Evolutionary conservation across 176 grass and related monocot species (phyloP), one percentile per base, ranked within the genome.

Genomic region (Coix lacrymajobi): DNA sequence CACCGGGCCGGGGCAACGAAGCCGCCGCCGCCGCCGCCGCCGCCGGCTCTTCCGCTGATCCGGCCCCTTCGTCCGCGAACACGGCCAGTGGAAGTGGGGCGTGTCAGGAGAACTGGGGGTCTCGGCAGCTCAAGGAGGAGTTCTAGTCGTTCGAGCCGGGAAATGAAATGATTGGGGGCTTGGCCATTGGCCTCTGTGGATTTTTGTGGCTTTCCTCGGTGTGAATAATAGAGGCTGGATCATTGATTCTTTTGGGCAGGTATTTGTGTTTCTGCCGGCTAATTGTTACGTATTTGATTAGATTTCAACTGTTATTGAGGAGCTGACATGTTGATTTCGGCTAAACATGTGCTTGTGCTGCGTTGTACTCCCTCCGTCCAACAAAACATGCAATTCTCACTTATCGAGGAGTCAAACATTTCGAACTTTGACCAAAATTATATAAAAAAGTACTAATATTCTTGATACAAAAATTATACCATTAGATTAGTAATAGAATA

Each of bases 181-280:
- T 79, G 67, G 79, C 29, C 70, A 73, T 78, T 41, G 73, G 11
- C 31, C 68, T 67, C 65, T 84, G 25, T 77, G 61, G 61, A 68
- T 70, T n/a, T n/a, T n/a, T 76, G 31, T 85, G 77, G 66, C 1
- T 73, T 86, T 71, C 22, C 2, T 4, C 44, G 0, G 17, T 90
- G 79, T 86, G 88, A 90, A 86, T 90, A 86, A 90, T 44, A 82
- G 83, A 83, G 78, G 83, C 8, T 73, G 79, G 28, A 73, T 44
- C 48, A 37, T 71, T 57, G 22, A 85, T 90, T 90, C 83, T 90
- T 86, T 71, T 39, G 79, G 73, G 84, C 37, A 61, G 73, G 24
- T 58, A 31, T 85, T 78, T 73, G 24, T 58, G 40, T 85, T 78
- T 73, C 73, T 73, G 58, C 83, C 31, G 60, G 79, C 37, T 90